These are phyloP conservation scores for Pseudocohnilembus persalinus DNA, from an alignment of 169 alveolate genomes.

Conservation along the genomic window DNA sequence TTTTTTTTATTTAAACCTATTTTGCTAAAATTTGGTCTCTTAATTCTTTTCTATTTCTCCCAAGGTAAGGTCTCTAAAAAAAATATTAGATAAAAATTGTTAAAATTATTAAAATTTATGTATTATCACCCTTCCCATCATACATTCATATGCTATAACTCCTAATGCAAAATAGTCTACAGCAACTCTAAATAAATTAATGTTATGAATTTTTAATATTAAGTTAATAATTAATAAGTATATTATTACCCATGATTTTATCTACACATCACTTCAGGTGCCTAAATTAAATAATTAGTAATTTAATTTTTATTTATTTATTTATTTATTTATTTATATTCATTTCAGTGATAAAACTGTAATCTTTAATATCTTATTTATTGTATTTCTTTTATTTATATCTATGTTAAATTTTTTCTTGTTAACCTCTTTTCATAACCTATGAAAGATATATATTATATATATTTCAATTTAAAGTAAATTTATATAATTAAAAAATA, in stretches of 20 bases:
- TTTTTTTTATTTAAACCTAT: conserved; percentile 68
- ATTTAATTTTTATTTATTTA: too few species aligned
- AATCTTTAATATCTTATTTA: too few species aligned
- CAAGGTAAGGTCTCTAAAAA: conserved; percentile 81
- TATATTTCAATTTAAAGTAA: too few species aligned
- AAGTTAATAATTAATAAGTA: too few species aligned
- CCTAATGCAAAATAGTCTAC: conserved; percentile 79
- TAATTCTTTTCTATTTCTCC: conserved; percentile 85
- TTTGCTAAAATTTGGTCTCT: conserved; percentile 80
- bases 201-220: neutral
- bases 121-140: conserved; percentile 52
- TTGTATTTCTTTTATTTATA: too few species aligned
- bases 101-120: neutral
- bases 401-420: too few species aligned
- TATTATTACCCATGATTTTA: conserved; percentile 59
- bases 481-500: too few species aligned
- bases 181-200: conserved; percentile 28
- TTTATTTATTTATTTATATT: too few species aligned
- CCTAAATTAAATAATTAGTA: conserved; percentile 5
- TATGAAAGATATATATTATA: too few species aligned
- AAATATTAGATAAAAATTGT: neutral
- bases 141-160: conserved; percentile 60
- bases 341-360: too few species aligned
- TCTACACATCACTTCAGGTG: conserved; percentile 75
- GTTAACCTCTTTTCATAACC: too few species aligned